Evolutionary conservation across 179 eudicot genomes (phyloP).

Genomic region (Corrigiola litoralis): DNA sequence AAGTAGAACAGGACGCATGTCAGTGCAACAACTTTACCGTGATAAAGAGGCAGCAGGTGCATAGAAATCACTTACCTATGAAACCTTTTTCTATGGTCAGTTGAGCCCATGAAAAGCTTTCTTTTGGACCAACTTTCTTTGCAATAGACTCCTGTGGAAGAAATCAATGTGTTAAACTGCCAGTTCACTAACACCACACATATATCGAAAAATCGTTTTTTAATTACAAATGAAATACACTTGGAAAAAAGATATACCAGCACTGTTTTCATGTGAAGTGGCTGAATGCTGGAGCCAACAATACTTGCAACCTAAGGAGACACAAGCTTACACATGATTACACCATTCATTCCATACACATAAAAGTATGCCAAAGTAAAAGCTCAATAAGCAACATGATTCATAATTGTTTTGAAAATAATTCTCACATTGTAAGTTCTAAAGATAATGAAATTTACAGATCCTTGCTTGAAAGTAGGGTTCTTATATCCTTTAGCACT

Average conservation of each 20-base stretch:
- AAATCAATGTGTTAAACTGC: neutral
- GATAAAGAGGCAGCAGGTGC: neutral
- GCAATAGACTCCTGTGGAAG: constrained; percentile 34
- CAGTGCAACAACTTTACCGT: neutral
- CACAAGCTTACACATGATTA: neutral
- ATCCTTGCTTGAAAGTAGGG: too few species aligned
- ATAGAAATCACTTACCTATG: constrained; percentile 25
- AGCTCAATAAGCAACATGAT: too few species aligned
- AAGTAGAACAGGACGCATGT: neutral
- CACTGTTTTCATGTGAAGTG: constrained; percentile 43
- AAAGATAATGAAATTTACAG: too few species aligned
- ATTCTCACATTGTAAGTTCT: too few species aligned
- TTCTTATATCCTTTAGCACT: too few species aligned
- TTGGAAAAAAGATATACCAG: constrained; percentile 29
- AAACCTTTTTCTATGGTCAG: constrained; percentile 42
- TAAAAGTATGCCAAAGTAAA: too few species aligned
- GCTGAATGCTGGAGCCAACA: constrained; percentile 47
- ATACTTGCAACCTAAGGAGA: constrained; percentile 42
- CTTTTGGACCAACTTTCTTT: constrained; percentile 38
- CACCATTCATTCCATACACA: too few species aligned
- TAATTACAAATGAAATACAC: neutral
- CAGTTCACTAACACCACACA: neutral
- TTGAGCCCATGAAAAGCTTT: constrained; percentile 35
- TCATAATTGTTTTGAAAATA: too few species aligned
- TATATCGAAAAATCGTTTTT: neutral